These are phyloP conservation scores for Penicillium turbatum DNA, from an alignment of 495 filamentous ascomycete species.

Conservation along the genomic window DNA sequence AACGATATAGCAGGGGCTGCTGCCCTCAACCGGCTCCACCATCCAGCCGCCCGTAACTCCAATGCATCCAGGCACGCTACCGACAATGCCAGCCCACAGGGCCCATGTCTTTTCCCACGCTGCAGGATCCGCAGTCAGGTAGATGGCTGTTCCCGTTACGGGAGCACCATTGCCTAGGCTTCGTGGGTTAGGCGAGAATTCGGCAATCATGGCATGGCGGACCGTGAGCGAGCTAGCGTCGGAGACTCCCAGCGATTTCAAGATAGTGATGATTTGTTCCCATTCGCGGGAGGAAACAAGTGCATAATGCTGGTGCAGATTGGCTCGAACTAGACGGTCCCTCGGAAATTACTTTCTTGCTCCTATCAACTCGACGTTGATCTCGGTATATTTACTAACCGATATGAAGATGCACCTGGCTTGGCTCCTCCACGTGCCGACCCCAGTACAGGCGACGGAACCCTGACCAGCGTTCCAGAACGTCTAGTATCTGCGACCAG, in stretches of 20 bases:
- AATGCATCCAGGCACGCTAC: slow-evolving; percentile 20
- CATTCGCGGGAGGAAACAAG: slow-evolving; percentile 21
- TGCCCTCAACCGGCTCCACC: slow-evolving; percentile 22
- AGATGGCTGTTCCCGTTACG: slow-evolving; percentile 22
- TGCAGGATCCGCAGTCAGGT: slow-evolving; percentile 13
- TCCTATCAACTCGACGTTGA: not conserved
- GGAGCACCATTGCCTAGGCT: slow-evolving; percentile 12
- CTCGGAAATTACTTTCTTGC: not conserved
- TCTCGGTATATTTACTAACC: slow-evolving; percentile 12
- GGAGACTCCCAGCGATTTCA: slow-evolving; percentile 5
- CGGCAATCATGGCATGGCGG: slow-evolving; percentile 22
- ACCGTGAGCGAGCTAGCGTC: slow-evolving; percentile 16
- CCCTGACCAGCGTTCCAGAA: slow-evolving; percentile 16
- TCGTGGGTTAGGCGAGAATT: slow-evolving; percentile 16
- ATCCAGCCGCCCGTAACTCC: slow-evolving; percentile 25
- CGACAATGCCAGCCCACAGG: slow-evolving; percentile 23
- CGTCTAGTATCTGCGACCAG: slow-evolving; percentile 18
- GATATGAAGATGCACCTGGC: slow-evolving; percentile 21
- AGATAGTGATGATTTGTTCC: slow-evolving; percentile 10
- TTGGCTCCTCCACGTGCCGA: slow-evolving; percentile 20
- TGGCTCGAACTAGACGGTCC: slow-evolving; percentile 12
- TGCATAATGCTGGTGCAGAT: slow-evolving; percentile 19
- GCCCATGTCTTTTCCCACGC: slow-evolving; percentile 25
- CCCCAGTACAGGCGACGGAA: slow-evolving; percentile 22
- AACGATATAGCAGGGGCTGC: slow-evolving; percentile 18